Percentiles rank a stretch among this genome's conserved stretches.
Evolutionary conservation across 1,139 yeast genomes (phyloP).

Genomic region (Candida frijolesensis): DNA sequence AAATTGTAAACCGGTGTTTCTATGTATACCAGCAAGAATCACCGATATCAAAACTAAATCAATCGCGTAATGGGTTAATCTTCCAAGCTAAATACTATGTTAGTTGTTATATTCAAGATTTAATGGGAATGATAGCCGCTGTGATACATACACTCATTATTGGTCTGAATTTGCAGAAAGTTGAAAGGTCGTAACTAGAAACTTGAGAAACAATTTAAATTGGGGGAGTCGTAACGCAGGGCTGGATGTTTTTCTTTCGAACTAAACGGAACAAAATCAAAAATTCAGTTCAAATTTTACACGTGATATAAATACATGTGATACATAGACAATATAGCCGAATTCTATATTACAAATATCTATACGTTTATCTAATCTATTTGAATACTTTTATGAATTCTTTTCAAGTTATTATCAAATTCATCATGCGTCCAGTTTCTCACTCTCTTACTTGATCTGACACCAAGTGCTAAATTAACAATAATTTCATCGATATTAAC

Average conservation of each 20-base stretch:
- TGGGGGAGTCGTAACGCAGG: neutral
- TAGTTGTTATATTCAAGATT: neutral
- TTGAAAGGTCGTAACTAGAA: too few species aligned
- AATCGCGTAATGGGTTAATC: constrained; percentile 54
- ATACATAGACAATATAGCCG: too few species aligned
- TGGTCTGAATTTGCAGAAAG: too few species aligned
- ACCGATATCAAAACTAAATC: constrained; percentile 64
- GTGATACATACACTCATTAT: neutral
- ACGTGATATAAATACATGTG: neutral
- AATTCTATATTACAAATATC: neutral
- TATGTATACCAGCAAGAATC: constrained; percentile 64
- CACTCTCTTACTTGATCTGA: constrained; percentile 53
- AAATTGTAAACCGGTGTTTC: constrained; percentile 61
- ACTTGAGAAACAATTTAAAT: too few species aligned
- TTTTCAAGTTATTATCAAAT: constrained; percentile 41
- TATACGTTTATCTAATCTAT: neutral
- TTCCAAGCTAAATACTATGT: constrained; percentile 42
- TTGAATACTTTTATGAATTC: constrained; percentile 29
- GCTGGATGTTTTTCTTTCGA: neutral
- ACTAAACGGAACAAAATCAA: too few species aligned
- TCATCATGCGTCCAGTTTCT: constrained; percentile 64
- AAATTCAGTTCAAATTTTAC: too few species aligned
- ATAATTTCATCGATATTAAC: constrained; percentile 50
- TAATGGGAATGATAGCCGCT: too few species aligned
- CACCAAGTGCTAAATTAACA: constrained; percentile 44